These are phyloP conservation scores for Hemileia vastatrix DNA, from an alignment of 1,284 basidiomycete genomes.

Conservation along the genomic window DNA sequence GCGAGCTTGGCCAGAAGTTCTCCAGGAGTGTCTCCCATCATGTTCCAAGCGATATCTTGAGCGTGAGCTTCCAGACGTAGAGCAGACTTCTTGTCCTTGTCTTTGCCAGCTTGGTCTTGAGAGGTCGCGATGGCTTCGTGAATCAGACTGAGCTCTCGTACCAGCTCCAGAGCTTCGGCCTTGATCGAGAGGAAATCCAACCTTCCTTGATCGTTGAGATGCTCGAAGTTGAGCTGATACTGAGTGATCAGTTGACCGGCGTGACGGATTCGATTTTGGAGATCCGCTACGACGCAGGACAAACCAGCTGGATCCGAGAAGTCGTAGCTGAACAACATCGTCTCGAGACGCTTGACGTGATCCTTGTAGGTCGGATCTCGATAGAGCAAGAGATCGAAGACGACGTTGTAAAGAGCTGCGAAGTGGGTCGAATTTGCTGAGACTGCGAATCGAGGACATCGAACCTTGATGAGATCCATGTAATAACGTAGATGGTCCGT, in stretches of 20 bases:
- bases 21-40: slow-evolving; percentile 66
- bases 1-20: slow-evolving; percentile 76
- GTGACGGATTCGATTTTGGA: slow-evolving; percentile 66
- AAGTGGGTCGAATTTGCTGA: slow-evolving; percentile 77
- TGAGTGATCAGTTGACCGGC: slow-evolving; percentile 32
- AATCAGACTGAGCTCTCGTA: slow-evolving; percentile 71
- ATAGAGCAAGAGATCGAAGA: slow-evolving; percentile 76
- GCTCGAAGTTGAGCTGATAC: slow-evolving; percentile 41
- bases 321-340: slow-evolving; percentile 78
- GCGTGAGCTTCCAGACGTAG: slow-evolving; percentile 71
- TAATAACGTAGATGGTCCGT: slow-evolving; percentile 67
- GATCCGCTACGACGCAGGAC: slow-evolving; percentile 59
- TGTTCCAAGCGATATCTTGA: slow-evolving; percentile 81
- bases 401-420: slow-evolving; percentile 72
- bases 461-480: slow-evolving; percentile 69
- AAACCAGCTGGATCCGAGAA: slow-evolving; percentile 67
- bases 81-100: slow-evolving; percentile 66
- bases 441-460: slow-evolving; percentile 74
- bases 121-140: slow-evolving; percentile 79
- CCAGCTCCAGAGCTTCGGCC: slow-evolving; percentile 62
- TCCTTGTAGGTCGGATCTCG: slow-evolving; percentile 71
- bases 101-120: slow-evolving; percentile 59
- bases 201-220: slow-evolving; percentile 50
- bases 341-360: slow-evolving; percentile 66
- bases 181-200: slow-evolving; percentile 56